A percentile compares a stretch with the other conserved stretches of the same genome.
These are phyloP conservation scores for Phoma sp. DNA, from an alignment of 2,329 filamentous ascomycete species.

Conservation along the genomic window DNA sequence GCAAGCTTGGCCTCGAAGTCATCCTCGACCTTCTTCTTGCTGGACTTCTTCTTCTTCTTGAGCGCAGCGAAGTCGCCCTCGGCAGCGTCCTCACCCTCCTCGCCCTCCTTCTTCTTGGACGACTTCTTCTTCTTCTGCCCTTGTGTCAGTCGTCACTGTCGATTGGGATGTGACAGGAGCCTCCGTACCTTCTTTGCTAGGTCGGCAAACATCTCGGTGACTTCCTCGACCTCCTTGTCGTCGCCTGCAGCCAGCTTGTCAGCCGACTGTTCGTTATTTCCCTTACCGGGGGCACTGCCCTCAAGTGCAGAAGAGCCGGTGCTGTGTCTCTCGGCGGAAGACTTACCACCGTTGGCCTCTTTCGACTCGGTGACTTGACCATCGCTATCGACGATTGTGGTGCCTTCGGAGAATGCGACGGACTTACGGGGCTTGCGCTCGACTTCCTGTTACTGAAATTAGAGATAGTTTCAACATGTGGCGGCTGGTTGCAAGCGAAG, in stretches of 20 bases:
- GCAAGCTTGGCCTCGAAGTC: constrained; percentile 73
- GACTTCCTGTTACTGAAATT: constrained; percentile 47
- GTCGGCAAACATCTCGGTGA: constrained; percentile 67
- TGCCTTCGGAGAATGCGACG: constrained; percentile 88
- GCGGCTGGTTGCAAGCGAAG: neutral
- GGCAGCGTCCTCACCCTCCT: constrained; percentile 53
- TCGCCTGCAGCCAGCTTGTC: constrained; percentile 38
- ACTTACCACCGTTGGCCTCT: constrained; percentile 73
- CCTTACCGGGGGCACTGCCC: constrained; percentile 25
- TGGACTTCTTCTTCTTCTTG: constrained; percentile 87
- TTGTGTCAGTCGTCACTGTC: constrained; percentile 7
- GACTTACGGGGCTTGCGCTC: constrained; percentile 85
- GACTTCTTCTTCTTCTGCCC: constrained; percentile 66
- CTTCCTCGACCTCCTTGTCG: constrained; percentile 67
- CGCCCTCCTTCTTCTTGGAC: constrained; percentile 65
- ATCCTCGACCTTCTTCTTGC: constrained; percentile 62
- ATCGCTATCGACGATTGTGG: constrained; percentile 86
- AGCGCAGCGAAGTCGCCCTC: constrained; percentile 69
- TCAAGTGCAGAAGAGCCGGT: constrained; percentile 21
- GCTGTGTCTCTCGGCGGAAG: constrained; percentile 77
- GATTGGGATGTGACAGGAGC: neutral
- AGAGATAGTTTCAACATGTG: constrained; percentile 6
- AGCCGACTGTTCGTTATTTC: constrained; percentile 18
- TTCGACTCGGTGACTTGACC: constrained; percentile 81
- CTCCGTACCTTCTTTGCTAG: constrained; percentile 67